Base-by-base conservation (phyloP, 495 filamentous ascomycete genomes). In the Lophiotrema nucula region DNA sequence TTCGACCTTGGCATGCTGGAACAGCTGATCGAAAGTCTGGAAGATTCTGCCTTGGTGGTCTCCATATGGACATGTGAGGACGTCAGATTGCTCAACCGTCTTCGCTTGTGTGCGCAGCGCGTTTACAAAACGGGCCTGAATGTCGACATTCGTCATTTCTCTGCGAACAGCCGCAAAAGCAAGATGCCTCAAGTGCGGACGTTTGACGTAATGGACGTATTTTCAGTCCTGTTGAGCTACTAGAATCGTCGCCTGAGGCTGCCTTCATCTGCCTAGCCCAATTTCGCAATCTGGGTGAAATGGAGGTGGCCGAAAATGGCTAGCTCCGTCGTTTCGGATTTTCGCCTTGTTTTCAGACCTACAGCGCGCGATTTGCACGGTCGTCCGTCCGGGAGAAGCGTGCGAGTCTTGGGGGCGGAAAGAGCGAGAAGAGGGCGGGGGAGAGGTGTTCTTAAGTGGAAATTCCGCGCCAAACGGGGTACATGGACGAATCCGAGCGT, bases 61-160 rank as follows among this genome's bases (percentile, higher is more conserved):
- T 24, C 62, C 60, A 23, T 60, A 58, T 2, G 62, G 62, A 37
- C 62, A 65, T 1, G 53, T 11, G 0, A 61, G 22, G 1, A 39
- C 27, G 21, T 53, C 38, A 1, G 51, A 38, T 3, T 28, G 43
- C 10, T 53, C 58, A 41, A 48, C 52, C 56, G 62, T 65, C 45
- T 62, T 66, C 19, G 63, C 41, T 51, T 66, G 63, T 12, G 43
- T 53, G 21, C 53, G 45, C 42, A 66, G 33, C 4, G 46, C 47
- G 13, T 42, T 39, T 16, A 58, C 44, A 39, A 41, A 66, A 5
- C 47, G 21, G 4, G 55, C 4, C 6, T 55, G 55, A 41, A 48
- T 19, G 31, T 52, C 54, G 21, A 41, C 42, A 41, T 62, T 58
- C 22, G 33, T 43, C 10, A 64, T 53, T 3, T 28, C 45, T 15